Conservation (phyloP, 495 filamentous ascomycete species). For the Aspergillus egyptiacus region DNA sequence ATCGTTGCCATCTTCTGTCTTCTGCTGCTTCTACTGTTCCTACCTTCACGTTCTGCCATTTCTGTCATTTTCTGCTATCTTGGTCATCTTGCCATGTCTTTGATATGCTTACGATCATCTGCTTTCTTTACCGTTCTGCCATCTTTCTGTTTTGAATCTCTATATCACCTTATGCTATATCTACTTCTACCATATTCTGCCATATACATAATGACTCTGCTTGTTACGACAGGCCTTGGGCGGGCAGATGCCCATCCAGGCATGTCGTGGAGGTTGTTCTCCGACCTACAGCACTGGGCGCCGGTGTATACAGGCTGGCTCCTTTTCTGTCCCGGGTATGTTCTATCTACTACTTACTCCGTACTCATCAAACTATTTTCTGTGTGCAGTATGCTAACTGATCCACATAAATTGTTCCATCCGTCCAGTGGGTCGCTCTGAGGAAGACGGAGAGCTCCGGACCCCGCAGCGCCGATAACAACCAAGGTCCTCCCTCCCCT, state of each 20-base stretch:
- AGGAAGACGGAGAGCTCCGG: conserved; percentile 4
- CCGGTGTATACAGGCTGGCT: too few relatives aligned
- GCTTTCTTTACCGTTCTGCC: background rate
- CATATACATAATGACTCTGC: background rate
- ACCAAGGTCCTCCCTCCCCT: background rate
- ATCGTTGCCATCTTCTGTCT: too few relatives aligned
- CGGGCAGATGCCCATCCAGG: background rate
- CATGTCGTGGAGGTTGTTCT: too few relatives aligned
- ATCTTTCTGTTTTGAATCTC: too few relatives aligned
- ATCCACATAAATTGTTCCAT: too few relatives aligned
- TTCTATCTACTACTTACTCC: too few relatives aligned
- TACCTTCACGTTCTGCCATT: background rate
- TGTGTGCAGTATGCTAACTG: background rate
- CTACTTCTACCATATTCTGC: background rate
- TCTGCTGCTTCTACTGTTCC: too few relatives aligned
- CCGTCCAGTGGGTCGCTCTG: background rate
- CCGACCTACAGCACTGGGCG: too few relatives aligned
- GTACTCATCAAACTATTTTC: too few relatives aligned
- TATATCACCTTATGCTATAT: background rate
- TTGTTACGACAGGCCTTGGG: background rate
- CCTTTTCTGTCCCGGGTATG: too few relatives aligned
- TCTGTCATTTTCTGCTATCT: background rate
- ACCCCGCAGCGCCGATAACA: background rate
- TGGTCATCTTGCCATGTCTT: background rate
- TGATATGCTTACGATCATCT: too few relatives aligned